phyloP scores from a whole-genome alignment of 1,284 basidiomycete species.

The Pseudozyma tsukubaensis region DNA sequence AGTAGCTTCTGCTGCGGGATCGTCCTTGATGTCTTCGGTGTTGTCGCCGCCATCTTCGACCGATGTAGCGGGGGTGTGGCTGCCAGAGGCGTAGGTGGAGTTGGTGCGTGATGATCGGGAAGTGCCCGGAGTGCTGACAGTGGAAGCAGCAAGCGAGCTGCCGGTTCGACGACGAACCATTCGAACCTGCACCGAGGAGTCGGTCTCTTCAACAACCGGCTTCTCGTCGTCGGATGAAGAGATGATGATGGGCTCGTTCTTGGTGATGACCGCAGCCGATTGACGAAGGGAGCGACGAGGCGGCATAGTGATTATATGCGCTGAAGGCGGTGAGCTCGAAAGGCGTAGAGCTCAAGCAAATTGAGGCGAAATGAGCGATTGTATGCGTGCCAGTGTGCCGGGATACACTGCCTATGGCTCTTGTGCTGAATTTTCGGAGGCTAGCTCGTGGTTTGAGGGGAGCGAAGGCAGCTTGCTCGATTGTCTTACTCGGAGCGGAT shows the following conservation, averaged over 20 bases:
- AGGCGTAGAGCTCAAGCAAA: too few relatives aligned
- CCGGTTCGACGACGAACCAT: conserved; percentile 15
- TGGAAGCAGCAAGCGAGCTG: conserved; percentile 28
- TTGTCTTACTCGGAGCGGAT: too few relatives aligned
- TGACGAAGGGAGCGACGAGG: conserved; percentile 36
- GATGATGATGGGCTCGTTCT: conserved; percentile 27
- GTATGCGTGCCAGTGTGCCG: too few relatives aligned
- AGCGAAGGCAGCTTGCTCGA: too few relatives aligned
- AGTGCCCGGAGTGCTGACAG: conserved; percentile 29
- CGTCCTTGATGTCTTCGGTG: conserved; percentile 15
- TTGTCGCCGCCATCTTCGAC: conserved; percentile 35
- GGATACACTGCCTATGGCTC: too few relatives aligned
- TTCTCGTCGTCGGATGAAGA: conserved; percentile 29
- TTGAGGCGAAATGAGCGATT: too few relatives aligned
- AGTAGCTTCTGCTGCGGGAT: background rate
- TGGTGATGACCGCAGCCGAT: conserved; percentile 18
- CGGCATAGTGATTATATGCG: conserved; percentile 19
- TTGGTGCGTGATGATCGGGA: conserved; percentile 37
- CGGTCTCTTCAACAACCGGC: background rate
- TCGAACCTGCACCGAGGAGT: conserved; percentile 1
- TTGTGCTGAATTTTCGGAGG: too few relatives aligned
- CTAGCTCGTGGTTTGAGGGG: too few relatives aligned
- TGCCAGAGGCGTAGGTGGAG: conserved; percentile 42
- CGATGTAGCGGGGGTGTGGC: conserved; percentile 50
- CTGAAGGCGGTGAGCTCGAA: background rate